These are phyloP conservation scores for Vaccinium darrowii DNA, from an alignment of 148 eudicot genomes.

Conservation along the genomic window DNA sequence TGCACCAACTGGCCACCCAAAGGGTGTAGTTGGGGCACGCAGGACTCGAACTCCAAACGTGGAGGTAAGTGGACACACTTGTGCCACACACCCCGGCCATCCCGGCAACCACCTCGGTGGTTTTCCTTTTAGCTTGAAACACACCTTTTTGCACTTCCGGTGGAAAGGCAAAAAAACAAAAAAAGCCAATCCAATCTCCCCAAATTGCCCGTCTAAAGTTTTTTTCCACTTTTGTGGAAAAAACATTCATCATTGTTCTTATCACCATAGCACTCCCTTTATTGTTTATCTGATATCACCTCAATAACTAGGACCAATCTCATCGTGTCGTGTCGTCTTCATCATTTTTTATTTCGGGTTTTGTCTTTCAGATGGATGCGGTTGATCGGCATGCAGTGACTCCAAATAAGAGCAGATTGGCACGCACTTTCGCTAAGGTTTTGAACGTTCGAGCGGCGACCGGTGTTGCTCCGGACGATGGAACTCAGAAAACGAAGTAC, in stretches of 20 bases:
- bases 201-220: conserved; percentile 49
- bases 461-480: conserved; percentile 54
- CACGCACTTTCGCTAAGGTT: conserved; percentile 73
- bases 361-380: conserved; percentile 62
- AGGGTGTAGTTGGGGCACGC: too few relatives aligned
- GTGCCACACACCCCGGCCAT: too few relatives aligned
- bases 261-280: conserved; percentile 15
- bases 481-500: conserved; percentile 39
- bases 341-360: neutral
- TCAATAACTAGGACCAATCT: conserved; percentile 7
- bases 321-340: neutral
- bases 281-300: conserved; percentile 15
- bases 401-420: conserved; percentile 55
- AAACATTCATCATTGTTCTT: conserved; percentile 25
- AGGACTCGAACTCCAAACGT: too few relatives aligned
- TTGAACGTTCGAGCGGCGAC: conserved; percentile 52
- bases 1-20: too few relatives aligned
- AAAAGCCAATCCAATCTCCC: conserved; percentile 23
- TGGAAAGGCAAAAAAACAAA: conserved; percentile 28
- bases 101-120: too few relatives aligned
- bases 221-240: conserved; percentile 33
- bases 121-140: conserved; percentile 23
- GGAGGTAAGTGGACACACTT: too few relatives aligned
- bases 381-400: conserved; percentile 30
- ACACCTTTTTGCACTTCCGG: conserved; percentile 21